Conservation (phyloP, 768 basidiomycete species). For the Dentipellis sp. region DNA sequence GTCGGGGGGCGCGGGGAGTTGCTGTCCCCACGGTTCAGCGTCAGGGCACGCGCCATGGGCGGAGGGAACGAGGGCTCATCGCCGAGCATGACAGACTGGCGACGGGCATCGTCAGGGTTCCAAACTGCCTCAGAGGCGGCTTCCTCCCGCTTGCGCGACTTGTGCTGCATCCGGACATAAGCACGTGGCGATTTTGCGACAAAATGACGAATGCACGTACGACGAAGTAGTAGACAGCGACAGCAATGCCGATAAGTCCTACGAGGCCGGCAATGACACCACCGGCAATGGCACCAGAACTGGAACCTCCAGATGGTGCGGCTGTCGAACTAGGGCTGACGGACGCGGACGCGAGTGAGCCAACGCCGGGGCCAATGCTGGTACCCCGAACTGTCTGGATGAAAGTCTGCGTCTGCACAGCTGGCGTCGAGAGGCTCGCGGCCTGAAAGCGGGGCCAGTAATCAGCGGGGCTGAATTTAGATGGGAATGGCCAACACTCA, state of each 20-base stretch:
- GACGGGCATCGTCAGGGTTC: conserved; percentile 48
- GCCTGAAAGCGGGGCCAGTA: background rate
- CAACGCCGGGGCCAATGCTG: background rate
- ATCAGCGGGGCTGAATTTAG: background rate
- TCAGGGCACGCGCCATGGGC: conserved; percentile 18
- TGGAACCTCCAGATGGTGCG: conserved; percentile 6
- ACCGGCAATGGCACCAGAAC: conserved; percentile 23
- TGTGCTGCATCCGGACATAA: conserved; percentile 6
- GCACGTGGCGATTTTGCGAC: background rate
- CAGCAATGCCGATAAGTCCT: conserved; percentile 23
- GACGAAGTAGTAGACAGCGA: conserved; percentile 25
- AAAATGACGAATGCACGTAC: conserved; percentile 16
- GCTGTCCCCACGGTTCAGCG: conserved; percentile 12
- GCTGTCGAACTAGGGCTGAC: conserved; percentile 2
- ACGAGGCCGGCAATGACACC: conserved; percentile 26
- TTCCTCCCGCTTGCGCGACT: conserved; percentile 21
- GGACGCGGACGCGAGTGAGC: background rate
- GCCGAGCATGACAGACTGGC: conserved; percentile 51
- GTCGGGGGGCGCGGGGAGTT: conserved; percentile 53
- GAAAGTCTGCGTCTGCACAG: background rate
- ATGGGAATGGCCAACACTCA: background rate
- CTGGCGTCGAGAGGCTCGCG: too few relatives aligned
- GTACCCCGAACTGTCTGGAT: background rate
- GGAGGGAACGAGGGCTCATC: conserved; percentile 28
- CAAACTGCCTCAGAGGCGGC: conserved; percentile 31